phyloP scores from a whole-genome alignment of 2,329 filamentous ascomycete genomes.

The Tolypocladium pustulatum region DNA sequence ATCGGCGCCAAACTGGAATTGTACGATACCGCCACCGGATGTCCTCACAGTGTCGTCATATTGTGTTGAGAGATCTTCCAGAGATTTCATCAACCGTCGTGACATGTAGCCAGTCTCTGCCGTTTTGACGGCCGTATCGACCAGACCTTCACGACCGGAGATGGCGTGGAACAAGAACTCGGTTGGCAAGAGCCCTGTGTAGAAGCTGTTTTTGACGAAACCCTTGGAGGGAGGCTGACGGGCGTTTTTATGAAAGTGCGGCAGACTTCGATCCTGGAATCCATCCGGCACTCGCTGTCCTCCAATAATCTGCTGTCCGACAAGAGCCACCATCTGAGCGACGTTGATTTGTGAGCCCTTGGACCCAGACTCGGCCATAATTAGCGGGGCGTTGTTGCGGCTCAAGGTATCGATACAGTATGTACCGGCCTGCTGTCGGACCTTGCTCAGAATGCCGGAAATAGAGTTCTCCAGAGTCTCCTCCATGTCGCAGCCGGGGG shows the following conservation, averaged over 20 bases:
- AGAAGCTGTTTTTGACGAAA: constrained; percentile 96
- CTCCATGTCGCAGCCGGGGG: constrained; percentile 82
- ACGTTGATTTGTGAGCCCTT: constrained; percentile 98
- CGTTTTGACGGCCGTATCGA: constrained; percentile 98
- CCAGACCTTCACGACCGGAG: constrained; percentile 93
- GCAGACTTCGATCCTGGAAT: constrained; percentile 89
- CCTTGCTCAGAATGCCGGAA: constrained; percentile 82
- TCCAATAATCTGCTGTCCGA: constrained; percentile 96
- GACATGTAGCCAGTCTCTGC: constrained; percentile 99
- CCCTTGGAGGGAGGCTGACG: constrained; percentile 91
- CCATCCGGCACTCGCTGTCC: constrained; percentile 88
- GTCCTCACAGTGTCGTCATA: constrained; percentile 95
- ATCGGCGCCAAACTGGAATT: constrained; percentile 96
- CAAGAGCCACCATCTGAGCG: constrained; percentile 94
- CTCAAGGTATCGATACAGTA: constrained; percentile 86
- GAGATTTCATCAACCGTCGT: constrained; percentile 90
- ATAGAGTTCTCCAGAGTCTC: constrained; percentile 85
- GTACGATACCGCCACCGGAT: constrained; percentile 77
- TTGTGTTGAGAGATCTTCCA: constrained; percentile 86
- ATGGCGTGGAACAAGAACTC: constrained; percentile 99
- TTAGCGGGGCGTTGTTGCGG: constrained; percentile 80
- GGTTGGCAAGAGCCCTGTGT: constrained; percentile 76
- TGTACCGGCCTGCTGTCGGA: constrained; percentile 82
- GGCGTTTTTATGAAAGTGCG: constrained; percentile 90
- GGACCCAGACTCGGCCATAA: constrained; percentile 96